Conservation (phyloP, 495 filamentous ascomycete species). For the Immersiella caudata region DNA sequence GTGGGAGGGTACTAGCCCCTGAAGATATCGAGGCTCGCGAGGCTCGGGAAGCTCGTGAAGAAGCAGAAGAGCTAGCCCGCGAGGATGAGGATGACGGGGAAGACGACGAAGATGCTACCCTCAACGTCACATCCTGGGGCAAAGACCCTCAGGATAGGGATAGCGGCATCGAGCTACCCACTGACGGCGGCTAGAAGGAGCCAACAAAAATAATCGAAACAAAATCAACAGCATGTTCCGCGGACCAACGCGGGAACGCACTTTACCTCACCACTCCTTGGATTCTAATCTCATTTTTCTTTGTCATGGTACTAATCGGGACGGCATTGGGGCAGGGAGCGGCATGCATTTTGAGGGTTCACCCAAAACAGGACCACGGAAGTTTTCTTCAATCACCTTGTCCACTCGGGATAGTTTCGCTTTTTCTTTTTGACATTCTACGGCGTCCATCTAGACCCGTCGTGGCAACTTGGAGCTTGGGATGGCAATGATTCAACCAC, state of each 20-base stretch:
- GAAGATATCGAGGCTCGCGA: slow-evolving; percentile 41
- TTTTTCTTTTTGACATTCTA: slow-evolving; percentile 13
- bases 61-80: slow-evolving; percentile 63
- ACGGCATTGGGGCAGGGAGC: slow-evolving; percentile 17
- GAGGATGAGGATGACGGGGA: slow-evolving; percentile 41
- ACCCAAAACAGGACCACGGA: slow-evolving; percentile 8
- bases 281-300: slow-evolving; percentile 11
- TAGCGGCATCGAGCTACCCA: slow-evolving; percentile 53
- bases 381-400: background rate
- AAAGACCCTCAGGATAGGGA: slow-evolving; percentile 54
- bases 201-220: background rate
- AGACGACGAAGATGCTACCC: slow-evolving; percentile 31
- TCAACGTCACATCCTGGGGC: slow-evolving; percentile 34
- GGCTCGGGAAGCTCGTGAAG: slow-evolving; percentile 53
- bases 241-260: background rate
- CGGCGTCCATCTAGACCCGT: background rate
- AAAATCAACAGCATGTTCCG: slow-evolving; percentile 11
- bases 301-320: background rate
- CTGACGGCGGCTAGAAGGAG: slow-evolving; percentile 38
- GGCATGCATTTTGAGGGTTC: slow-evolving; percentile 18
- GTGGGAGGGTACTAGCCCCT: slow-evolving; percentile 75
- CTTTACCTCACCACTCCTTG: slow-evolving; percentile 33
- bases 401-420: slow-evolving; percentile 3
- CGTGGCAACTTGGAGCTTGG: background rate
- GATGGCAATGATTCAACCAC: slow-evolving; percentile 5